phyloP scores from a whole-genome alignment of 2,329 filamentous ascomycete species.

The Fusarium bactridioides region DNA sequence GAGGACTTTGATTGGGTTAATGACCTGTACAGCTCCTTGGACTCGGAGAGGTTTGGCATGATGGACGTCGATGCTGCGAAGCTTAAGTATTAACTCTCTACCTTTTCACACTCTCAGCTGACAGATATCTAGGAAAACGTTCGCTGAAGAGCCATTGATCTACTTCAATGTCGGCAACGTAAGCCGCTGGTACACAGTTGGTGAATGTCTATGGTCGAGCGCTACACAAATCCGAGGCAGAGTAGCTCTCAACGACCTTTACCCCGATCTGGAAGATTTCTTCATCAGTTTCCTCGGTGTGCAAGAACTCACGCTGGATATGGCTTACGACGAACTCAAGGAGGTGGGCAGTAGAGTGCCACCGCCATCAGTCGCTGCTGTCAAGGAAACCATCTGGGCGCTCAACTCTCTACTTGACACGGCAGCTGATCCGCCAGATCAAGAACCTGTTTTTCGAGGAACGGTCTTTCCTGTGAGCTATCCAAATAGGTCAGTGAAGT shows the following conservation, averaged over 20 bases:
- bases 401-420: conserved; percentile 45
- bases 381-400: conserved; percentile 44
- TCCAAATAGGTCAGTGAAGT: conserved; percentile 14
- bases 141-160: conserved; percentile 16
- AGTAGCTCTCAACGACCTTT: conserved; percentile 40
- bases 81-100: neutral
- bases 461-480: conserved; percentile 38
- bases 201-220: conserved; percentile 48
- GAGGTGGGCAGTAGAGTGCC: conserved; percentile 11
- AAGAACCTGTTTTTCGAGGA: conserved; percentile 7
- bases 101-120: neutral
- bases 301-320: conserved; percentile 38
- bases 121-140: neutral
- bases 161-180: conserved; percentile 3
- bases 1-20: conserved; percentile 31
- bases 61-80: neutral
- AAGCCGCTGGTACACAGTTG: conserved; percentile 41
- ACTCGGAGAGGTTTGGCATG: neutral
- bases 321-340: conserved; percentile 46
- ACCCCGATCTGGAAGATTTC: conserved; percentile 41
- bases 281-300: conserved; percentile 45
- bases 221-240: conserved; percentile 41
- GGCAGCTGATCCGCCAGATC: neutral
- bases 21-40: conserved; percentile 9
- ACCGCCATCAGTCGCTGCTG: conserved; percentile 19